These are phyloP conservation scores for Exophiala alcalophila DNA, from an alignment of 2,329 filamentous ascomycete genomes.

Conservation along the genomic window DNA sequence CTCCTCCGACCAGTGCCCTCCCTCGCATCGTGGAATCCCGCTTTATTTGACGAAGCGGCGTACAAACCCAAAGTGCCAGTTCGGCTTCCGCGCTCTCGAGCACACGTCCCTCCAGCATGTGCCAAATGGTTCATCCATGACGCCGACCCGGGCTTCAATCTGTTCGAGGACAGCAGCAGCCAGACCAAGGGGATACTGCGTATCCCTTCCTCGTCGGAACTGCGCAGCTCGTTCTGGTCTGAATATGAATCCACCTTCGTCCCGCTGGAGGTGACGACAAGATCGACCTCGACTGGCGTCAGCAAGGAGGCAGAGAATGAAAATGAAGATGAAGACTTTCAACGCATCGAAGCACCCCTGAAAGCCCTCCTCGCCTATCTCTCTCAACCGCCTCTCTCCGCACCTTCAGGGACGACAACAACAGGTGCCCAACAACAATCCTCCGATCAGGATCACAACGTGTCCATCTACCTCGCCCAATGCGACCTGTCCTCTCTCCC, in stretches of 20 bases:
- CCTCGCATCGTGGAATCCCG: conserved; percentile 38
- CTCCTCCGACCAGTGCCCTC: conserved; percentile 12
- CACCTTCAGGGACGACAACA: too few relatives aligned
- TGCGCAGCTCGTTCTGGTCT: conserved; percentile 27
- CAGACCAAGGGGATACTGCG: not conserved
- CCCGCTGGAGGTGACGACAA: conserved; percentile 57
- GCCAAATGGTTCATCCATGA: conserved; percentile 57
- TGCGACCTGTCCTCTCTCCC: conserved; percentile 70
- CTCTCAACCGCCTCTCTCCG: conserved; percentile 24
- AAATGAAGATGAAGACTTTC: conserved; percentile 36
- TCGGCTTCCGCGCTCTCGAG: conserved; percentile 47
- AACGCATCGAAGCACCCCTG: conserved; percentile 52
- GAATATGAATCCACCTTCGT: conserved; percentile 50
- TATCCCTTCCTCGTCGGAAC: conserved; percentile 13
- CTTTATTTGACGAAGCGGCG: conserved; percentile 52
- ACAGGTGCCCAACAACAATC: conserved; percentile 32
- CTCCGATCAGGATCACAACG: conserved; percentile 18
- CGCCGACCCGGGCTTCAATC: not conserved
- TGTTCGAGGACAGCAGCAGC: too few relatives aligned
- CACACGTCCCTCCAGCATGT: conserved; percentile 51
- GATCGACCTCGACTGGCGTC: not conserved
- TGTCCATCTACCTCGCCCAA: conserved; percentile 78
- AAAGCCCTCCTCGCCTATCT: conserved; percentile 61
- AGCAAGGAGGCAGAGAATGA: not conserved
- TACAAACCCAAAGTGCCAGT: conserved; percentile 54